phyloP scores from a whole-genome alignment of 345 rosid species.

The Heritiera fomes region DNA sequence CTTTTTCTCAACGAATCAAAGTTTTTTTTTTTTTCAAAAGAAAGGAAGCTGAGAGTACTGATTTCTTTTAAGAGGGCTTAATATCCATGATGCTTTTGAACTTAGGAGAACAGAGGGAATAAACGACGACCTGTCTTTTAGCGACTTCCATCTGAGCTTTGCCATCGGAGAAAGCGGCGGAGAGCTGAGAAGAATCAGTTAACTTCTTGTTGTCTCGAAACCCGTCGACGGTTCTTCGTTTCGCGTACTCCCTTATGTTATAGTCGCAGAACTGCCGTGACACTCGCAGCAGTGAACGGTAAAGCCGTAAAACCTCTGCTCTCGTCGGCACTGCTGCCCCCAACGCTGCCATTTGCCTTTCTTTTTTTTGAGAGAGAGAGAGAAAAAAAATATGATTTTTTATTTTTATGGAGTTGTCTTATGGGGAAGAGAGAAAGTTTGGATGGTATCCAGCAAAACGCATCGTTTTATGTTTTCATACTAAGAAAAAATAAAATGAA shows the following conservation, averaged over 20 bases:
- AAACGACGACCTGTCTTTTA: slow-evolving; percentile 61
- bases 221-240: slow-evolving; percentile 71
- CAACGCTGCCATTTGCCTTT: slow-evolving; percentile 20
- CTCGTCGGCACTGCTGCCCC: slow-evolving; percentile 32
- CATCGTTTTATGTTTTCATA: not conserved
- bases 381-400: not conserved
- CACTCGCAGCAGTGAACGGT: slow-evolving; percentile 68
- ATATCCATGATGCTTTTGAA: slow-evolving; percentile 82
- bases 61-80: slow-evolving; percentile 27
- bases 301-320: slow-evolving; percentile 51
- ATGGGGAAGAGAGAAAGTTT: not conserved
- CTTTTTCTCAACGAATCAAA: not conserved
- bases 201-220: slow-evolving; percentile 58
- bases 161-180: slow-evolving; percentile 59
- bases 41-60: not conserved
- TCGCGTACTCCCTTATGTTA: slow-evolving; percentile 61
- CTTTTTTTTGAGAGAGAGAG: not conserved
- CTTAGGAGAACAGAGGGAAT: slow-evolving; percentile 70
- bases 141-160: slow-evolving; percentile 62
- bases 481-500: too few species aligned
- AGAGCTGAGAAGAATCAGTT: slow-evolving; percentile 47
- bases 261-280: slow-evolving; percentile 64
- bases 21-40: not conserved
- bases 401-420: not conserved
- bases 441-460: not conserved